Conservation (phyloP, 306 rosid species). For the Pyrus pyrifolia region DNA sequence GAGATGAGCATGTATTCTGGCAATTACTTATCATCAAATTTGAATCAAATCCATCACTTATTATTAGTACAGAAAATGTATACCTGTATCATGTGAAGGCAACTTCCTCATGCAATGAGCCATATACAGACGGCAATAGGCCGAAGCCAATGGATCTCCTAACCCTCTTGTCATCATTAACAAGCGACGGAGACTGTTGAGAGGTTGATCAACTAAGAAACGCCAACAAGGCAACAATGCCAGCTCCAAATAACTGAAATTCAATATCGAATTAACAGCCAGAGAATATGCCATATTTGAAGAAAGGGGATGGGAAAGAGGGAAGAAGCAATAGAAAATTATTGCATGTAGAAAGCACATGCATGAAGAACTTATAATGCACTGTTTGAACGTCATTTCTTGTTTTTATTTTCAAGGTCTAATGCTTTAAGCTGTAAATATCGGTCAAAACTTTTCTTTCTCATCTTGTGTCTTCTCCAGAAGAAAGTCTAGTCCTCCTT, state of each 20-base stretch:
- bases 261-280: constrained; percentile 20
- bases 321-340: constrained; percentile 3
- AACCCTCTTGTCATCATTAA: constrained; percentile 83
- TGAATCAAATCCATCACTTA: background rate
- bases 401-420: background rate
- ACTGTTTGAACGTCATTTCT: background rate
- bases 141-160: constrained; percentile 88
- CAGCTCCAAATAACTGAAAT: constrained; percentile 80
- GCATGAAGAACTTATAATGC: background rate
- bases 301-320: background rate
- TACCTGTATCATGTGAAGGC: constrained; percentile 66
- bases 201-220: constrained; percentile 65
- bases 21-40: background rate
- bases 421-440: background rate
- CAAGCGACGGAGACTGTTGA: constrained; percentile 57
- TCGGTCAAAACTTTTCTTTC: background rate
- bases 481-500: background rate
- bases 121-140: constrained; percentile 75
- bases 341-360: background rate
- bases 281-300: constrained; percentile 2
- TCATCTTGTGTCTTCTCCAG: background rate
- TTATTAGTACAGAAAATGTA: background rate
- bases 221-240: constrained; percentile 91
- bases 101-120: constrained; percentile 72
- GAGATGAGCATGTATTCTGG: background rate